Evolutionary conservation across 768 basidiomycete species (phyloP).

Genomic region (Boletus sp.): DNA sequence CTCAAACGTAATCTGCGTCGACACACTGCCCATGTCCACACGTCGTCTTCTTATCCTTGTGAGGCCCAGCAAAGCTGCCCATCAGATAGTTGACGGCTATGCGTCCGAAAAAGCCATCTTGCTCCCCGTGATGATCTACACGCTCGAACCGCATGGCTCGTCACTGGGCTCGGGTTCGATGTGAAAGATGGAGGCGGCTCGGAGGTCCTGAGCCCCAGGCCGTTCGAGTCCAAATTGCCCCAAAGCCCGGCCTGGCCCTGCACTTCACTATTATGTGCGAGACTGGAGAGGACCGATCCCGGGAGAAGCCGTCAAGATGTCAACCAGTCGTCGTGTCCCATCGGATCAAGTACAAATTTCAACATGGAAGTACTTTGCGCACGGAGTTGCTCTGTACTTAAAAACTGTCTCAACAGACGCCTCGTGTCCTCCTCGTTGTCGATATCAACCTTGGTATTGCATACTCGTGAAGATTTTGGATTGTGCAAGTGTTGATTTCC

Average conservation of each 20-base stretch:
- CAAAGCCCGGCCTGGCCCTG: too few relatives aligned
- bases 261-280: too few relatives aligned
- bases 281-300: too few relatives aligned
- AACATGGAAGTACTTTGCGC: too few relatives aligned
- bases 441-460: constrained; percentile 1
- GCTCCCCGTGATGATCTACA: constrained; percentile 97
- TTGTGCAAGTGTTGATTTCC: not conserved
- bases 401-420: not conserved
- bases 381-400: too few relatives aligned
- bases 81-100: constrained; percentile 98
- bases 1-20: constrained; percentile 98
- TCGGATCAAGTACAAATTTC: too few relatives aligned
- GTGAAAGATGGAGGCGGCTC: constrained; percentile 72
- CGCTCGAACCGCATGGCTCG: constrained; percentile 89
- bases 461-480: not conserved
- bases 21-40: constrained; percentile 99
- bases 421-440: constrained; percentile 14
- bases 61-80: constrained; percentile 77
- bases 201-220: too few relatives aligned
- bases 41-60: constrained; percentile 61
- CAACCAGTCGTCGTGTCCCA: too few relatives aligned
- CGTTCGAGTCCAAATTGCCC: too few relatives aligned
- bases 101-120: constrained; percentile 98
- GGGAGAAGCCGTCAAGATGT: too few relatives aligned
- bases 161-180: constrained; percentile 61